phyloP scores from a whole-genome alignment of 1,284 basidiomycete species.

The Coniferiporia sulphurascens region DNA sequence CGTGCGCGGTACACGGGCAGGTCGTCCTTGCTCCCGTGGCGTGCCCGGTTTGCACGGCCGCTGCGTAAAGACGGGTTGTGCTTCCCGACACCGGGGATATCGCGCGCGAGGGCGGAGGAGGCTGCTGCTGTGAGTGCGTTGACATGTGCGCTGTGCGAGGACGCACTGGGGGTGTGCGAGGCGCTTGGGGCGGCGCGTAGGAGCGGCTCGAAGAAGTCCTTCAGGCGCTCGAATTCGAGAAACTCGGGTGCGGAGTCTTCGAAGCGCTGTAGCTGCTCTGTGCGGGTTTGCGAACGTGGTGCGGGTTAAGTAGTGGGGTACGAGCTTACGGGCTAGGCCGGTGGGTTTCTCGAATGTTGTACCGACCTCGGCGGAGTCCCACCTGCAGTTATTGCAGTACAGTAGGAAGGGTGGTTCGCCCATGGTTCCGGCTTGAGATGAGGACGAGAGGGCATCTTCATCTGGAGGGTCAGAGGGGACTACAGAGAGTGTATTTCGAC shows the following conservation, averaged over 20 bases:
- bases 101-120: conserved; percentile 74
- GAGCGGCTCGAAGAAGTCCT: conserved; percentile 92
- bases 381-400: conserved; percentile 88
- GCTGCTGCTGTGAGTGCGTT: conserved; percentile 83
- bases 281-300: conserved; percentile 14
- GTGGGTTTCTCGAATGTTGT: conserved; percentile 96
- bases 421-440: conserved; percentile 47
- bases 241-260: conserved; percentile 83
- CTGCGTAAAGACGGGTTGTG: conserved; percentile 55
- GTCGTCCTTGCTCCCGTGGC: conserved; percentile 64
- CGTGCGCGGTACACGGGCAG: conserved; percentile 69
- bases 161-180: conserved; percentile 33
- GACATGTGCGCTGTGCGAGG: conserved; percentile 64
- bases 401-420: conserved; percentile 89
- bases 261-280: conserved; percentile 84
- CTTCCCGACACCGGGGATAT: conserved; percentile 72
- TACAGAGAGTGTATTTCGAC: conserved; percentile 82
- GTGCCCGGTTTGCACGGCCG: conserved; percentile 50
- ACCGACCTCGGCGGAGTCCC: conserved; percentile 89
- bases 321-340: conserved; percentile 74
- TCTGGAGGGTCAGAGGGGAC: conserved; percentile 84
- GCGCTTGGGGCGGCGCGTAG: conserved; percentile 68
- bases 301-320: neutral
- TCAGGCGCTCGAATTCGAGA: conserved; percentile 86
- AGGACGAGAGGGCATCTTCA: conserved; percentile 46